These are phyloP conservation scores for Triticum dicoccoides DNA, from an alignment of 176 grass and related monocot species.

Conservation along the genomic window DNA sequence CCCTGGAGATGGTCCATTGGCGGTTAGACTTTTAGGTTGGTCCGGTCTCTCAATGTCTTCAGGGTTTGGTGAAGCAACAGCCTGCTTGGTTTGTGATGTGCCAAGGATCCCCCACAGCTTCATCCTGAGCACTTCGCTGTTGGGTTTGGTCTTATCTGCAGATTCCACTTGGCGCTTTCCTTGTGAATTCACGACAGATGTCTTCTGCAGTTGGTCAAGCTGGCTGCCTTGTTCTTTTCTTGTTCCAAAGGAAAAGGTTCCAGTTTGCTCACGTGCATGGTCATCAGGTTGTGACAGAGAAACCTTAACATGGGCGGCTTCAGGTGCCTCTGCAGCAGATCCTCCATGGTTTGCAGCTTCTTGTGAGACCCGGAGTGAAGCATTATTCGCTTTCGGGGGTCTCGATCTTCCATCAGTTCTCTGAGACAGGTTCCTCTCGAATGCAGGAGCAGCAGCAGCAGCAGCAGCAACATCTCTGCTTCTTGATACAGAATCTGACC, in stretches of 20 bases:
- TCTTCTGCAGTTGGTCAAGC: slow-evolving; percentile 27
- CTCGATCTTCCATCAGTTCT: slow-evolving; percentile 40
- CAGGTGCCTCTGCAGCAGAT: slow-evolving; percentile 41
- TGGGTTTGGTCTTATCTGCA: slow-evolving; percentile 40
- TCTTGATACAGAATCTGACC: neutral
- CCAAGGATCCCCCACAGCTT: slow-evolving; percentile 91
- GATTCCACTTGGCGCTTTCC: slow-evolving; percentile 16
- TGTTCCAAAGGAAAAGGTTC: slow-evolving; percentile 48
- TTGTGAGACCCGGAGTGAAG: slow-evolving; percentile 31
- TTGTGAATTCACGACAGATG: slow-evolving; percentile 44
- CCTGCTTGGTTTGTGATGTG: slow-evolving; percentile 70
- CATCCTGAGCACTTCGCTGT: slow-evolving; percentile 57
- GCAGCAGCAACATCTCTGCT: slow-evolving; percentile 23
- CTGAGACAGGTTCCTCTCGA: slow-evolving; percentile 43
- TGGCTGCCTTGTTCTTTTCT: slow-evolving; percentile 44
- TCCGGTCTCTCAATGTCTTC: slow-evolving; percentile 25
- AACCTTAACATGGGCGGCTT: slow-evolving; percentile 31
- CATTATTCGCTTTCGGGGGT: slow-evolving; percentile 28
- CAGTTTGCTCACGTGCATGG: slow-evolving; percentile 33
- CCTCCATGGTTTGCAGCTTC: slow-evolving; percentile 37
- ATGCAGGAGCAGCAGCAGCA: neutral
- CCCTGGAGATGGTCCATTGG: slow-evolving; percentile 35
- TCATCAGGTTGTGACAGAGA: slow-evolving; percentile 47
- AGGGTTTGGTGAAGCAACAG: slow-evolving; percentile 36
- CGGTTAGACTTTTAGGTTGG: slow-evolving; percentile 41